Percentiles rank a stretch among this genome's conserved stretches.
phyloP scores from a whole-genome alignment of 2,329 filamentous ascomycete genomes.

The Fusarium continuum region DNA sequence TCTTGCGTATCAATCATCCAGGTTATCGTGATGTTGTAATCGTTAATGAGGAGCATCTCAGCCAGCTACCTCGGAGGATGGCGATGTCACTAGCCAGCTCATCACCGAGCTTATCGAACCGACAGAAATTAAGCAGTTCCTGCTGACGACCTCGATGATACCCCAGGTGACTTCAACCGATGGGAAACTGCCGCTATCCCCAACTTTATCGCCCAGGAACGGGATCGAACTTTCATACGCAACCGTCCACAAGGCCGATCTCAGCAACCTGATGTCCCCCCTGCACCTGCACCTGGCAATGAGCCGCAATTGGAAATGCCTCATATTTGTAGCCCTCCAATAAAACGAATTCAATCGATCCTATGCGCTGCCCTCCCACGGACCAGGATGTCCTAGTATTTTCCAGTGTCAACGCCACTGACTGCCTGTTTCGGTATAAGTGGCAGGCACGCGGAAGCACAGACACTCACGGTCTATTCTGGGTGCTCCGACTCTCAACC shows the following conservation, averaged over 20 bases:
- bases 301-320: conserved; percentile 4
- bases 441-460: conserved; percentile 14
- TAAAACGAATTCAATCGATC: conserved; percentile 17
- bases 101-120: background rate
- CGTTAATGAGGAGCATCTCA: background rate
- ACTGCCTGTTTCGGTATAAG: conserved; percentile 5
- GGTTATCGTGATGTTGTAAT: conserved; percentile 1
- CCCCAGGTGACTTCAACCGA: background rate
- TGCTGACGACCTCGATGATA: background rate
- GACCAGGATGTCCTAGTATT: background rate
- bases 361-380: conserved; percentile 12
- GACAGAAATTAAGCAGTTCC: background rate
- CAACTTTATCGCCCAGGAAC: conserved; percentile 10
- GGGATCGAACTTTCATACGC: background rate
- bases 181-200: conserved; percentile 4
- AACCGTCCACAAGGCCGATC: background rate
- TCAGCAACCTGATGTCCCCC: background rate
- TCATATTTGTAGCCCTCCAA: background rate
- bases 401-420: background rate
- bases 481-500: background rate
- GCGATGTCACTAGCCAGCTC: background rate
- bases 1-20: conserved; percentile 6
- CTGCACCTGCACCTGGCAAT: background rate
- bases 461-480: conserved; percentile 9
- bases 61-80: conserved; percentile 6